phyloP scores from a whole-genome alignment of 257 asterid species.

The Capsicum pubescens region DNA sequence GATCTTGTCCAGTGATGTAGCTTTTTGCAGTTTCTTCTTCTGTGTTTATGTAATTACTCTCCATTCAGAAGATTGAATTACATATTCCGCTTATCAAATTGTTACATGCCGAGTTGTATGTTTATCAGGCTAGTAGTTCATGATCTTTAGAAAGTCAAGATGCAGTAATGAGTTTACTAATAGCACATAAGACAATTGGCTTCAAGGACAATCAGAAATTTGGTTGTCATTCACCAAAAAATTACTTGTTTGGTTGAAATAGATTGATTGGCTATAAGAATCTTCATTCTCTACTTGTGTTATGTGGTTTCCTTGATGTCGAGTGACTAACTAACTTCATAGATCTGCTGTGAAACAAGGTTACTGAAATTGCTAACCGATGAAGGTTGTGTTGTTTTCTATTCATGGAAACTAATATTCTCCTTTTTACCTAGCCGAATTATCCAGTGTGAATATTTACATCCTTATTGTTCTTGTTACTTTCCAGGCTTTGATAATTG shows the following conservation, averaged over 20 bases:
- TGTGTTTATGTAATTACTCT: not conserved
- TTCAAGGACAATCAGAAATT: not conserved
- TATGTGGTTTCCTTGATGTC: not conserved
- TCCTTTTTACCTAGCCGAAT: not conserved
- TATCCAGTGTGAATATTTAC: not conserved
- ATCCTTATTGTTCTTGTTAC: not conserved
- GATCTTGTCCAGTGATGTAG: slow-evolving; percentile 4
- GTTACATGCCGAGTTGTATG: not conserved
- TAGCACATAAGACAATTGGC: not conserved
- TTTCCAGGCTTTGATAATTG: not conserved
- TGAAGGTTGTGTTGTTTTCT: not conserved
- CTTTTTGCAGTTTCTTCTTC: not conserved
- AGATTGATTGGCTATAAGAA: not conserved
- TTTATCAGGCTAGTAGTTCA: not conserved
- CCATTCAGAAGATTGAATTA: too few species aligned
- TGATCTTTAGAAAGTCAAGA: not conserved
- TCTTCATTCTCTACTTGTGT: not conserved
- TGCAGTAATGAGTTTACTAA: not conserved
- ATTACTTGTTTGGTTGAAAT: not conserved
- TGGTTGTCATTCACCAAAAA: not conserved
- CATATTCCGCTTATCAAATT: not conserved
- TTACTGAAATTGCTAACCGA: not conserved
- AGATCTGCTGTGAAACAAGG: not conserved
- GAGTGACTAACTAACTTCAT: not conserved
- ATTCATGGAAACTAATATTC: not conserved